Evolutionary conservation across 2,329 filamentous ascomycete genomes (phyloP), one percentile per base, ranked within the genome.

Genomic region (Phyllosticta paracitricarpa): DNA sequence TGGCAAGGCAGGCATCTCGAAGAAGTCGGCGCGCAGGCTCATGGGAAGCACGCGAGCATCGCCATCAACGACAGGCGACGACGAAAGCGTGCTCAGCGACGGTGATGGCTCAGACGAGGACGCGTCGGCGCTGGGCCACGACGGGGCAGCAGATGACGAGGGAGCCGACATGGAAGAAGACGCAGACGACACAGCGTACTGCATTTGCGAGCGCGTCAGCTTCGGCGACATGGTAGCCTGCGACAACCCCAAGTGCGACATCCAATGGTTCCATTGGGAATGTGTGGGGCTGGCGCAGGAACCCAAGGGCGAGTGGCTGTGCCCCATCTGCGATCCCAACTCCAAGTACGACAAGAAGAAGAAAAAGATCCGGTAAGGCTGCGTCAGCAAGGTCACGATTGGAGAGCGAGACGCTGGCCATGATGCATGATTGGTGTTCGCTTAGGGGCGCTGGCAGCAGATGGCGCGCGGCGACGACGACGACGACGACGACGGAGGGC

Each of bases 141-240:
- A 87, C 28, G 87, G 89, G 57, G 88, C 89, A 61, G 87, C 87
- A 54, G 86, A 87, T 65, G 88, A 91, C 73, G 87, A 88, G 70
- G 89, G 79, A 72, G 65, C 73, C 17, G 80, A 84, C 24, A 85
- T 87, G 33, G 87, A 90, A 57, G 88, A 90, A 61, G 87, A 87
- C 52, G 86, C 87, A 64, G 88, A 91, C 74, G 87, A 88, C 70
- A 89, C 77, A 62, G 79, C 90, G 72, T 94, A 94, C 75, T 94
- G 89, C 75, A 81, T 87, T 30, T 94, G 89, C 73, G 87, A 92
- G 72, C 88, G 88, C 68, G 87, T 92, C 66, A 91, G 88, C 73
- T 91, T 89, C 70, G 89, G 89, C 64, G 88, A 93, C 70, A 94
- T 94, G 89, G 89, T 94, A 65, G 89, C 89, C 30, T 94, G 89